phyloP scores from a whole-genome alignment of 768 basidiomycete species.

The Phylloporus sp. region DNA sequence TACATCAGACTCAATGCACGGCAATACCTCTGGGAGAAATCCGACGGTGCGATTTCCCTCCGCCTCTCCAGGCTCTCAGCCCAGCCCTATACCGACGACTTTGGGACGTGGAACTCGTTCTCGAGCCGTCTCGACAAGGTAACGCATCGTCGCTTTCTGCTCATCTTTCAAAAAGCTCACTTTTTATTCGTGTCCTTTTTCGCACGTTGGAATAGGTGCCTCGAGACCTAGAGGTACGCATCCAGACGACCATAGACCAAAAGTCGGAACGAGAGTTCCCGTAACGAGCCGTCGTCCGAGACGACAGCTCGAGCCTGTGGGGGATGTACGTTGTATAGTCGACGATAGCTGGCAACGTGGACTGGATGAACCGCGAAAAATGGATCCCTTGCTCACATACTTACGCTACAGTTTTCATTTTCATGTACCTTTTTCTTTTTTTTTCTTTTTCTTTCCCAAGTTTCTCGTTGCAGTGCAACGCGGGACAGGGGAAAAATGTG shows the following conservation, averaged over 20 bases:
- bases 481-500: no score
- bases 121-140: slow-evolving; percentile 4
- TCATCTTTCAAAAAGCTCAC: no score
- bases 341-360: neutral
- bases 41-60: slow-evolving; percentile 35
- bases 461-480: neutral
- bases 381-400: neutral
- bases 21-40: slow-evolving; percentile 29
- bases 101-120: neutral
- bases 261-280: neutral
- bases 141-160: no score
- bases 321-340: no score
- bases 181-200: neutral
- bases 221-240: slow-evolving; percentile 3
- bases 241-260: slow-evolving; percentile 13
- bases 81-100: neutral
- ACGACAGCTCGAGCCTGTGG: neutral
- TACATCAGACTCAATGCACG: slow-evolving; percentile 43
- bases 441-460: no score
- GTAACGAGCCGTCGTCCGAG: neutral
- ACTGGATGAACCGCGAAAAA: neutral
- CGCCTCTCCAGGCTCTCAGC: slow-evolving; percentile 36
- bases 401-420: neutral
- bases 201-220: neutral
- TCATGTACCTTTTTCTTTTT: no score